phyloP scores from a whole-genome alignment of 345 rosid species.

The Citrus sp. region DNA sequence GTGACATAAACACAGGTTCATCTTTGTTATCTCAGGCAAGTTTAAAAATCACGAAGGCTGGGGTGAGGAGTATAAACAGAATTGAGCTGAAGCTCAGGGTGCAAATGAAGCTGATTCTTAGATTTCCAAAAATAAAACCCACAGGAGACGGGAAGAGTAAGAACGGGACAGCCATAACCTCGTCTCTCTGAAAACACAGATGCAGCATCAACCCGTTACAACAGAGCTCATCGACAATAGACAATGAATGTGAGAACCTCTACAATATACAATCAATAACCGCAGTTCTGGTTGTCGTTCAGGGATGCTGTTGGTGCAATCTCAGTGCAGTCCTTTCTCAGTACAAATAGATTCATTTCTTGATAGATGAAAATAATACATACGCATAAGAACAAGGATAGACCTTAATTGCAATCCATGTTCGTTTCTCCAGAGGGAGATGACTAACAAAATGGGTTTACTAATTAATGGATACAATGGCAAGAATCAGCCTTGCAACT shows the following conservation, averaged over 20 bases:
- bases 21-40: too few relatives aligned
- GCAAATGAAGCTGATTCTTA: neutral
- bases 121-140: neutral
- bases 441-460: neutral
- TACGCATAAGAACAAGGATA: slow-evolving; percentile 7
- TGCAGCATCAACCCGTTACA: neutral
- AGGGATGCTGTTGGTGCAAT: neutral
- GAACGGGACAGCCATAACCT: neutral
- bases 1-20: too few relatives aligned
- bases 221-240: neutral
- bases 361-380: slow-evolving; percentile 1
- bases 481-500: neutral
- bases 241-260: neutral
- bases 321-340: too few relatives aligned
- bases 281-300: neutral
- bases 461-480: neutral
- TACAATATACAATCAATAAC: neutral
- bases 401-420: neutral
- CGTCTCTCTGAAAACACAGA: neutral
- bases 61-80: too few relatives aligned
- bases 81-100: neutral
- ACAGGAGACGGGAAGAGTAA: neutral
- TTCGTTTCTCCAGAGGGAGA: slow-evolving; percentile 8
- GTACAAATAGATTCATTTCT: neutral
- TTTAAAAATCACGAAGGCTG: too few relatives aligned